Percentiles rank a stretch among this genome's conserved stretches.
phyloP scores from a whole-genome alignment of 2,329 filamentous ascomycete species.

The Talaromyces sp. region DNA sequence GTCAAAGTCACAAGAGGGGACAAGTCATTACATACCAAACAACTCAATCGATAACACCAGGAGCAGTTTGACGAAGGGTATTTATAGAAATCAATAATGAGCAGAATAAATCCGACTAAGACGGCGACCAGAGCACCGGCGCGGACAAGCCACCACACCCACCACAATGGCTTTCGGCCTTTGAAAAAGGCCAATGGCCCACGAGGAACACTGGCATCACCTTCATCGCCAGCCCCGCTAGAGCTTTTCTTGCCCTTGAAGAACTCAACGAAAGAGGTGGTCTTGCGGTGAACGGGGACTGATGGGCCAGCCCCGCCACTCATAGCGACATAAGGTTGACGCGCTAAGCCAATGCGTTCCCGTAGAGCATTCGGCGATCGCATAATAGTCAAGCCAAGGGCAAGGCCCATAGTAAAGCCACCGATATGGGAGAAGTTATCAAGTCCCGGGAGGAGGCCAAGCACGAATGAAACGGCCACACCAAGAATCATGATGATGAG shows the following conservation, averaged over 20 bases:
- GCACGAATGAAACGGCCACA: conserved; percentile 84
- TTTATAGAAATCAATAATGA: conserved; percentile 90
- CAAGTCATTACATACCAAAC: conserved; percentile 68
- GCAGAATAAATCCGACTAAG: conserved; percentile 79
- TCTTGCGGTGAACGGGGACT: conserved; percentile 41
- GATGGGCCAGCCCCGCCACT: conserved; percentile 49
- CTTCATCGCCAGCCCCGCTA: conserved; percentile 11
- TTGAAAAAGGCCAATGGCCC: conserved; percentile 74
- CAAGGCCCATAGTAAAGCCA: conserved; percentile 89
- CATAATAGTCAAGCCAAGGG: conserved; percentile 81
- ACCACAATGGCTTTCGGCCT: conserved; percentile 90
- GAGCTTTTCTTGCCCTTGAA: conserved; percentile 61
- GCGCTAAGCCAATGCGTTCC: conserved; percentile 69
- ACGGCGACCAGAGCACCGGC: conserved; percentile 77
- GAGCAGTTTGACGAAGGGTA: conserved; percentile 69
- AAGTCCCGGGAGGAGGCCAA: conserved; percentile 86
- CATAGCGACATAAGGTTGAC: conserved; percentile 72
- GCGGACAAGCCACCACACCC: conserved; percentile 93
- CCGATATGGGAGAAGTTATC: conserved; percentile 99
- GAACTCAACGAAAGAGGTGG: conserved; percentile 55
- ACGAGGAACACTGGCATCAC: conserved; percentile 1
- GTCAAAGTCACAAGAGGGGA: not conserved
- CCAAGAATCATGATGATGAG: conserved; percentile 86
- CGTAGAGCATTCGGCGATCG: conserved; percentile 84
- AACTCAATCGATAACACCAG: conserved; percentile 97